Conservation (phyloP, 169 alveolate species). For the Babesia bigemina region DNA sequence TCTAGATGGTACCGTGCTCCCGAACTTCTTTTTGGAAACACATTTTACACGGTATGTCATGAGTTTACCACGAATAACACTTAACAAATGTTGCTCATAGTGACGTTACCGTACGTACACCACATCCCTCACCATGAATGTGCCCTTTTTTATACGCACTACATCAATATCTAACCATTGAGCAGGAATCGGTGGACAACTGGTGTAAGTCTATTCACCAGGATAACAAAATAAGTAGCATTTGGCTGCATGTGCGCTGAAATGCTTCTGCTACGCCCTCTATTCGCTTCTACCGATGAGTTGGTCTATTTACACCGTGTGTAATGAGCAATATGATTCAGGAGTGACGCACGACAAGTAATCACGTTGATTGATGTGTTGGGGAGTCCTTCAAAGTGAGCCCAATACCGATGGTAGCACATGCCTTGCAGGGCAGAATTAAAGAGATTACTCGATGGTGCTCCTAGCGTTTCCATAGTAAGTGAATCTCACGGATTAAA, state of each 20-base stretch:
- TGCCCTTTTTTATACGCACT: too few relatives aligned
- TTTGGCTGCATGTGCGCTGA: slow-evolving; percentile 71
- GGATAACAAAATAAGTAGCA: slow-evolving; percentile 11
- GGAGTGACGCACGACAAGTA: slow-evolving; percentile 51
- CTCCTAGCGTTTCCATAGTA: slow-evolving; percentile 45
- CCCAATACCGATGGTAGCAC: not conserved
- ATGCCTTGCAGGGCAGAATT: slow-evolving; percentile 33
- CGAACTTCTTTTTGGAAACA: slow-evolving; percentile 73
- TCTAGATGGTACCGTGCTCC: slow-evolving; percentile 82
- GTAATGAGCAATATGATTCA: not conserved
- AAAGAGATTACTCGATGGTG: slow-evolving; percentile 17
- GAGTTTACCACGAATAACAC: not conserved
- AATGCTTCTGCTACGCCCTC: slow-evolving; percentile 50
- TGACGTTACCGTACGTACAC: not conserved
- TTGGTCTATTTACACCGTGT: not conserved
- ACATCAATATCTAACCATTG: not conserved
- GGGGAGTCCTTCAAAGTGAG: slow-evolving; percentile 57
- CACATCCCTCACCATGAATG: too few relatives aligned
- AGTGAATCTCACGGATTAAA: not conserved
- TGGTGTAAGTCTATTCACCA: slow-evolving; percentile 48
- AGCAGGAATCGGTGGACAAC: slow-evolving; percentile 44
- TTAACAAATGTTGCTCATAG: not conserved
- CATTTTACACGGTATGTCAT: slow-evolving; percentile 64
- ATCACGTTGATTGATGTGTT: slow-evolving; percentile 39
- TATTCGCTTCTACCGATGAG: slow-evolving; percentile 42